Base-by-base conservation (phyloP, 345 rosid genomes). In the Cardiospermum halicacabum region DNA sequence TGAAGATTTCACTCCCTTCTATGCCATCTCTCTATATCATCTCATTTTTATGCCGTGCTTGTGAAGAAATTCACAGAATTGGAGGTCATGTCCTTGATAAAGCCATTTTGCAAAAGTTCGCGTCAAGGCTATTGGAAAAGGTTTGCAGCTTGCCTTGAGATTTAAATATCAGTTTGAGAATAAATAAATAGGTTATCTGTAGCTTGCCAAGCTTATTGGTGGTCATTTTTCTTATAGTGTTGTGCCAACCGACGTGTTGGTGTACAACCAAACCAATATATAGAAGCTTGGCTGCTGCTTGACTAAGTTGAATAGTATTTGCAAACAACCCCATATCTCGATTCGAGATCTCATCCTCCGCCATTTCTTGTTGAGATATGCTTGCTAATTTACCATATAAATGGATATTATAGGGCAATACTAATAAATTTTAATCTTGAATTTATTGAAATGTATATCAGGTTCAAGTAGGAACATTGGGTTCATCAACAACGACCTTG, bases 41-140 rank as follows among this genome's bases (percentile, higher is more conserved):
- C 72, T 87, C 97, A 54, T 87, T 91, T 81, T 79, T 89, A 49
- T 91, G 91, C 73, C 93, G 86, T 58, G 97, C 97, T 53, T 91
- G 97, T 81, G 96, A 91, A 87, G 97, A 94, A 73, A 81, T 91
- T 75, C 96, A 94, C 77, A 76, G 96, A 71, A 86, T 95, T 78
- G 99, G 99, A 64, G 99, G 99, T 63, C 99, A 91, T 65, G 95
- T 91, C 36, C 93, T 95, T 56, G 89, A 91, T 77, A 95, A 83
- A 75, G 78, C 87, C 48, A 89, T 95, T 70, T 74, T 95, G 72
- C 88, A 79, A 77, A 89, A 86, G 25, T 87, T 94, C 78, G 83
- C 97, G 4, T 77, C 72, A 69, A 73, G 80, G 70, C 76, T 95
- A 56, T 60, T 85, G 75, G 96, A 89, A 80, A 89, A 87, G 96